Percentiles rank a stretch among this genome's conserved stretches.
Evolutionary conservation across 1,284 basidiomycete genomes (phyloP).

Genomic region (Heterobasidion parviporum): DNA sequence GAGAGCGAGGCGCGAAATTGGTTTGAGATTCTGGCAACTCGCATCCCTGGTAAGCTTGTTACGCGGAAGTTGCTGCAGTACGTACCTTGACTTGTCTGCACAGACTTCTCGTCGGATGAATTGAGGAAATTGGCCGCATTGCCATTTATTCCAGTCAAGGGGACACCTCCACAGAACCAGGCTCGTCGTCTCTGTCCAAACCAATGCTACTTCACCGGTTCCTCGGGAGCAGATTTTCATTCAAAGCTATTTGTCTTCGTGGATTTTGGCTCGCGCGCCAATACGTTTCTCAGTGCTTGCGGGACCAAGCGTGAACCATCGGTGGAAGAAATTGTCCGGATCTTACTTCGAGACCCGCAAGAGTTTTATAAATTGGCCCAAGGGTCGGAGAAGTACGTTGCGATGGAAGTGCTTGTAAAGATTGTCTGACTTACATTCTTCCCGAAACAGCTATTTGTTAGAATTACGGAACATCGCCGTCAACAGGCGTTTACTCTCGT

Average conservation of each 20-base stretch:
- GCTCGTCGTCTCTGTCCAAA: conserved; percentile 48
- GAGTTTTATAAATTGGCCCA: conserved; percentile 65
- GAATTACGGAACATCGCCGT: conserved; percentile 84
- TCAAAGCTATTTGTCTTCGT: conserved; percentile 83
- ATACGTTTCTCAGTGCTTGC: conserved; percentile 79
- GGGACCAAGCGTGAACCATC: conserved; percentile 88
- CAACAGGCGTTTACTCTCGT: conserved; percentile 56
- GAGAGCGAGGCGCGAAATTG: conserved; percentile 50
- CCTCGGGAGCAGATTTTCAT: conserved; percentile 47
- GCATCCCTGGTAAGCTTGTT: conserved; percentile 49
- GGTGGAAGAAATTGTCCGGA: conserved; percentile 69
- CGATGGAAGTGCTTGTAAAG: not conserved
- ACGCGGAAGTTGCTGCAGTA: not conserved
- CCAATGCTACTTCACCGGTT: conserved; percentile 63
- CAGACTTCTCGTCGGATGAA: conserved; percentile 44
- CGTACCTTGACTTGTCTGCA: not conserved
- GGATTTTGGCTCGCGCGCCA: conserved; percentile 81
- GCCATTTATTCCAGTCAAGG: conserved; percentile 47
- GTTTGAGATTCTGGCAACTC: conserved; percentile 74
- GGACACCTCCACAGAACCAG: conserved; percentile 17
- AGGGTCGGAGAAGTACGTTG: conserved; percentile 50
- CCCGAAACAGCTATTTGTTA: conserved; percentile 55
- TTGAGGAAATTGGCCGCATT: conserved; percentile 39
- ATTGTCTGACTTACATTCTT: conserved; percentile 1
- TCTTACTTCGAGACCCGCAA: conserved; percentile 55